Evolutionary conservation across 2,329 filamentous ascomycete species (phyloP).

Genomic region (Paecilomyces sp.): DNA sequence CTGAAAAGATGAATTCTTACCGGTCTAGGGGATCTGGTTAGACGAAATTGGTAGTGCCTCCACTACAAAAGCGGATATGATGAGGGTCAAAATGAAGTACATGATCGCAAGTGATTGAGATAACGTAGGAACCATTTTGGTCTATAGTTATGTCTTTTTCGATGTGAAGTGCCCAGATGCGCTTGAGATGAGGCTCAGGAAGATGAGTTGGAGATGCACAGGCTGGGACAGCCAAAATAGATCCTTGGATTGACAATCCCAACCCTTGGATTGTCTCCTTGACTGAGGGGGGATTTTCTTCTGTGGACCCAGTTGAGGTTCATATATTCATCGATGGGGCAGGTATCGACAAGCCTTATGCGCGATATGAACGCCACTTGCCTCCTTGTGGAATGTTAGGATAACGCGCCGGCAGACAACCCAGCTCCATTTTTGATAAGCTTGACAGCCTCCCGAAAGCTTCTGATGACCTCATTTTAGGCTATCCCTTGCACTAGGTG

Average conservation of each 20-base stretch:
- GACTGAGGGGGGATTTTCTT: neutral
- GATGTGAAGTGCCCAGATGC: neutral
- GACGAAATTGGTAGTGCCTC: neutral
- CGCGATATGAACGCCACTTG: neutral
- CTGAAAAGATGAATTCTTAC: neutral
- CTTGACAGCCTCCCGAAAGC: neutral
- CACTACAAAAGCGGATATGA: neutral
- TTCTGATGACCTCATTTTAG: neutral
- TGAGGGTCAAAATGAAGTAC: neutral
- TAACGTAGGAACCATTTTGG: neutral
- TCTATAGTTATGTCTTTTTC: neutral
- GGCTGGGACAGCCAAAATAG: neutral
- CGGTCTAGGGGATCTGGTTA: neutral
- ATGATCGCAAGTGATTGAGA: neutral
- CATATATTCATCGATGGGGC: neutral
- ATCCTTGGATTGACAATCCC: neutral
- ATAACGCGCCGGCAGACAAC: neutral
- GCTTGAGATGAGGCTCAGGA: neutral
- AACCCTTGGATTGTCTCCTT: neutral
- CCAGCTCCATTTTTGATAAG: neutral
- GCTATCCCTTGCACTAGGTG: neutral
- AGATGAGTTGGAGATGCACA: neutral
- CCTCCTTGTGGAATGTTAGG: neutral
- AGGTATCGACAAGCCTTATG: neutral
- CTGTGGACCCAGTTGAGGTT: neutral